These are phyloP conservation scores for Fusarium temperatum DNA, from an alignment of 2,329 filamentous ascomycete genomes.

Conservation along the genomic window DNA sequence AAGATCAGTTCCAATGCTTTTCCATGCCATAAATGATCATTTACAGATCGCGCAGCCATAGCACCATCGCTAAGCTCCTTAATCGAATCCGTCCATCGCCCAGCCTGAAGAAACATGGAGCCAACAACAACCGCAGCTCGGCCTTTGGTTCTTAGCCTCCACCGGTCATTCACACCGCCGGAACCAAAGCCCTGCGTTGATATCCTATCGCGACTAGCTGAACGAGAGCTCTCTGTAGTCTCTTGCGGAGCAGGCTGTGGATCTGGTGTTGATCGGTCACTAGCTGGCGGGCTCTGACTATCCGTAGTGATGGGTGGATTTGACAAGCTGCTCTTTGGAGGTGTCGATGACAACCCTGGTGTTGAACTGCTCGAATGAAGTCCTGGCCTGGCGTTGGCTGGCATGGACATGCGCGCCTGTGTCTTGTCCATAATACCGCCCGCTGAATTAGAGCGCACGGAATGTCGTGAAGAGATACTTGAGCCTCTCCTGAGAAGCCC, in stretches of 20 bases:
- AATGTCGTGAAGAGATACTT: slow-evolving; percentile 57
- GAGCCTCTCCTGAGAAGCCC: slow-evolving; percentile 62
- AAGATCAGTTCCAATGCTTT: slow-evolving; percentile 92
- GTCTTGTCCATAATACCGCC: slow-evolving; percentile 65
- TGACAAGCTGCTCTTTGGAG: slow-evolving; percentile 58
- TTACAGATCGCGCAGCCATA: slow-evolving; percentile 77
- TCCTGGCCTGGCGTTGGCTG: slow-evolving; percentile 60
- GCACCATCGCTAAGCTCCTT: slow-evolving; percentile 85
- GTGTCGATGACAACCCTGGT: slow-evolving; percentile 61
- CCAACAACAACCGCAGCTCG: slow-evolving; percentile 83
- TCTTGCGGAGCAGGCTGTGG: slow-evolving; percentile 48
- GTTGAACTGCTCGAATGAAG: slow-evolving; percentile 57
- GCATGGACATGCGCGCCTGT: slow-evolving; percentile 83
- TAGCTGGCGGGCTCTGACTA: slow-evolving; percentile 50
- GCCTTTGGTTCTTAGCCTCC: slow-evolving; percentile 81
- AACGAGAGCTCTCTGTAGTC: slow-evolving; percentile 56
- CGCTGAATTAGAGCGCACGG: slow-evolving; percentile 64
- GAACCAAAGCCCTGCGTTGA: slow-evolving; percentile 77
- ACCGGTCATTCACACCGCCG: slow-evolving; percentile 77
- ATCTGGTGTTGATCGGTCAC: slow-evolving; percentile 54
- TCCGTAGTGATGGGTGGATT: slow-evolving; percentile 61
- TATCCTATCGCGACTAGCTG: slow-evolving; percentile 64
- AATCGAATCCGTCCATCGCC: slow-evolving; percentile 88
- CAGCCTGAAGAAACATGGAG: slow-evolving; percentile 86
- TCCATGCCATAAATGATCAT: slow-evolving; percentile 96